Conservation (phyloP, 2,329 filamentous ascomycete species). For the Fusarium longipes region DNA sequence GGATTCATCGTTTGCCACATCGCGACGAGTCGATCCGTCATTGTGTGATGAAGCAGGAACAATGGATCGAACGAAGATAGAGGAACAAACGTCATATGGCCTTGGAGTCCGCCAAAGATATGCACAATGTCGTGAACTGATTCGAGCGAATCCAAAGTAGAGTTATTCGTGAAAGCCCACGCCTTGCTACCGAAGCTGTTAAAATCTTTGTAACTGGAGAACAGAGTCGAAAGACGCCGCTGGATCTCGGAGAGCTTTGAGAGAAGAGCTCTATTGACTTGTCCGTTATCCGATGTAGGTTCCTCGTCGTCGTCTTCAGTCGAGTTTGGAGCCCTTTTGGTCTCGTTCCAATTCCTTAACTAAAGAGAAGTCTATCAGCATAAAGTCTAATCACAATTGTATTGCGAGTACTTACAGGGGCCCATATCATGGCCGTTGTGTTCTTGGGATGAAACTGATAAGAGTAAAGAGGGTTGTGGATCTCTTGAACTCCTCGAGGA, state of each 20-base stretch:
- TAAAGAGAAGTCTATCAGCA: constrained; percentile 45
- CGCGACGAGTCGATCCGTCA: constrained; percentile 79
- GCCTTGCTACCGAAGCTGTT: constrained; percentile 76
- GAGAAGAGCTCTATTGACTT: constrained; percentile 60
- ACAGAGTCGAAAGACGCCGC: constrained; percentile 73
- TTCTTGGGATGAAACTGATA: constrained; percentile 72
- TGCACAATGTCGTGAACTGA: constrained; percentile 73
- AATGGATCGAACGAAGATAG: constrained; percentile 83
- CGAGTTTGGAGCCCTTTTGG: constrained; percentile 65
- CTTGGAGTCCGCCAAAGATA: constrained; percentile 66
- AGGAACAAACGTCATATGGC: constrained; percentile 77
- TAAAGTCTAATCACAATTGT: too few relatives aligned
- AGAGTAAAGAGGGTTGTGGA: constrained; percentile 71
- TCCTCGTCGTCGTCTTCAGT: constrained; percentile 38
- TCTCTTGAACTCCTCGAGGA: constrained; percentile 65
- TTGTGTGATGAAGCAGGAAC: constrained; percentile 82
- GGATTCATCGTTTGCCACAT: constrained; percentile 83
- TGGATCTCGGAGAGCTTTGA: constrained; percentile 65
- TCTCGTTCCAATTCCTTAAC: constrained; percentile 70
- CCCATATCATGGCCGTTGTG: constrained; percentile 66
- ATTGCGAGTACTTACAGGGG: constrained; percentile 62
- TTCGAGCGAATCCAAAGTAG: constrained; percentile 72
- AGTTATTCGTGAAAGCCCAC: constrained; percentile 62
- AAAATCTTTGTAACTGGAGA: constrained; percentile 75
- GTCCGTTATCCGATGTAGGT: constrained; percentile 67